Evolutionary conservation across 257 asterid species (phyloP), one percentile per base, ranked within the genome.

Genomic region (Nicotiana obtusifolia): DNA sequence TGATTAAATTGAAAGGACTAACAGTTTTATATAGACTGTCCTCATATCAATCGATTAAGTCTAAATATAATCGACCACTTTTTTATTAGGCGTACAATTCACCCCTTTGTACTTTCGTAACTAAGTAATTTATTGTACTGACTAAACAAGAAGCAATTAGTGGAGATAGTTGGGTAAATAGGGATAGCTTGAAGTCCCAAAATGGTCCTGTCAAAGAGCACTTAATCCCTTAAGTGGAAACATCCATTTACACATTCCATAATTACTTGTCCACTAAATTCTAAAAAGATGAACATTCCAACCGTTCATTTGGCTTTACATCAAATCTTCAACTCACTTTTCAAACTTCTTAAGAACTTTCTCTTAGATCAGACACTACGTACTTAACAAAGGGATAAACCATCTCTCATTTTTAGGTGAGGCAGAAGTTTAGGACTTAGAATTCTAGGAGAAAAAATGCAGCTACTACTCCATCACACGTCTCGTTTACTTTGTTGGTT

Each of bases 181-280:
- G 26, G 10, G 54, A 68, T 68, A 20, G 6, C 20, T 62, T 41
- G 31, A 41, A 69, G 10, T 11, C 26, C n/a, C 1, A 41, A 41
- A 41, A 71, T 20, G 5, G 3, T 71, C 35, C 4, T 41, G 22
- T 71, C 78, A 5, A 71, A 41, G 14, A 20, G 78, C 35, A 71
- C 33, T 69, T 41, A 68, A 41, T 20, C 59, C 78, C 35, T 6
- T 1, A 41, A 71, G 78, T 71, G 78, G 78, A 71, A 71, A 71
- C 78, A 71, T 71, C 78, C 78, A 41, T 71, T 71, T 71, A 71
- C 20, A 69, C 30, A 41, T 20, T 71, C 16, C 78, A 71, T 41
- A 41, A 71, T 71, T 71, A 71, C 33, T 20, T 20, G 20, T 41
- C 78, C 59, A 41, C 78, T 44, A 13, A 41, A 41, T 69, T 37